A percentile compares a stretch with the other conserved stretches of the same genome.
Conservation (phyloP, 805 yeast genomes). For the Starmerella powellii region DNA sequence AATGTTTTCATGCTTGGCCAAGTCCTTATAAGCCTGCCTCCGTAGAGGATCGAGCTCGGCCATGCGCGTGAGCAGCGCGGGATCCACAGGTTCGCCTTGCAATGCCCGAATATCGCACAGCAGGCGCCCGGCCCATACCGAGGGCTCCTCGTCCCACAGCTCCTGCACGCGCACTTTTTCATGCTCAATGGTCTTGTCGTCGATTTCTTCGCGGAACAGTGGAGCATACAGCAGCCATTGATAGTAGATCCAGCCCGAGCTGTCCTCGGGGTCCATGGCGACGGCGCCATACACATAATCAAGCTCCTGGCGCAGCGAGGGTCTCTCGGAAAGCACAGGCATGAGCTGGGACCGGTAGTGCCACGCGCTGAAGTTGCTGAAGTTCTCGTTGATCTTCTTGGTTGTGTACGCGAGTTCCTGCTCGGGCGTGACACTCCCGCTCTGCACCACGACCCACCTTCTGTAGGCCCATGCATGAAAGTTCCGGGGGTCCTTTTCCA, state of each 20-base stretch:
- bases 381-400: conserved; percentile 61
- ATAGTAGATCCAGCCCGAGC: conserved; percentile 82
- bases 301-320: conserved; percentile 43
- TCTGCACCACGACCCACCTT: conserved; percentile 43
- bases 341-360: conserved; percentile 72
- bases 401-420: conserved; percentile 69
- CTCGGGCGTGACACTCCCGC: background rate
- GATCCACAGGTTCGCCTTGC: conserved; percentile 1
- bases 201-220: conserved; percentile 38
- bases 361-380: conserved; percentile 93
- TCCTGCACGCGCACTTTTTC: conserved; percentile 44
- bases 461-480: conserved; percentile 96
- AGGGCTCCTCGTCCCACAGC: conserved; percentile 15
- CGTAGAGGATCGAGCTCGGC: conserved; percentile 25
- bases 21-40: conserved; percentile 20
- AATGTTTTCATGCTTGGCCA: no score
- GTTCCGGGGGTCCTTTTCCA: conserved; percentile 67
- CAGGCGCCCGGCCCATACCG: conserved; percentile 14
- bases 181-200: conserved; percentile 49
- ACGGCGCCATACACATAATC: conserved; percentile 66
- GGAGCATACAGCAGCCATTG: conserved; percentile 53
- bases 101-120: background rate
- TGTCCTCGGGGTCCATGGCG: conserved; percentile 87
- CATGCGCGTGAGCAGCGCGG: conserved; percentile 26
- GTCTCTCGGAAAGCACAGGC: conserved; percentile 33